These are phyloP conservation scores for Kokia cookei DNA, from an alignment of 441 rosid species.

Conservation along the genomic window DNA sequence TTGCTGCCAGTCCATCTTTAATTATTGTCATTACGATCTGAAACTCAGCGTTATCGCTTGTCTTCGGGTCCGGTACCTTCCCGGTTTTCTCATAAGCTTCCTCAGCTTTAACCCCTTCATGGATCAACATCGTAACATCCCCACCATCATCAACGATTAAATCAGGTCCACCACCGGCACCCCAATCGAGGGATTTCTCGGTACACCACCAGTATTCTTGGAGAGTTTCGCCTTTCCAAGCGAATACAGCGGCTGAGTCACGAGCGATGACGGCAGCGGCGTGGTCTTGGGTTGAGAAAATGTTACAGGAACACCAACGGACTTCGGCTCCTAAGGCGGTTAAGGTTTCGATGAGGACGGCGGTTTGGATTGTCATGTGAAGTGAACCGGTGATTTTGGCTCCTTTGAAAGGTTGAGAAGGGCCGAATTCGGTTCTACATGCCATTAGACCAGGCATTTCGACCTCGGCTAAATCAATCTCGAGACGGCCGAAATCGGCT, in stretches of 20 bases:
- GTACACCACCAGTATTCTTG: conserved; percentile 99
- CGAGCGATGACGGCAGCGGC: conserved; percentile 92
- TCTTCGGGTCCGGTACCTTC: conserved; percentile 55
- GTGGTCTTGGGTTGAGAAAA: conserved; percentile 91
- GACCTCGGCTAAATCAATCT: conserved; percentile 77
- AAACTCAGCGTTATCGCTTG: conserved; percentile 83
- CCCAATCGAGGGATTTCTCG: conserved; percentile 90
- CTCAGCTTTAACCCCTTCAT: conserved; percentile 91
- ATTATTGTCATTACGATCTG: conserved; percentile 76
- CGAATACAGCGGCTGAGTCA: conserved; percentile 83
- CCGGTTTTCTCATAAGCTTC: conserved; percentile 71
- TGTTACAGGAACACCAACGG: conserved; percentile 95
- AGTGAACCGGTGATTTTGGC: conserved; percentile 87
- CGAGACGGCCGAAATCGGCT: conserved; percentile 92
- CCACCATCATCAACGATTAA: conserved; percentile 93
- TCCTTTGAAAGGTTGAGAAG: conserved; percentile 80
- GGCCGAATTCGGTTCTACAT: conserved; percentile 75
- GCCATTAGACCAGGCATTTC: conserved; percentile 90
- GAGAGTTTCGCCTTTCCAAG: conserved; percentile 94
- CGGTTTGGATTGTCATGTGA: conserved; percentile 96
- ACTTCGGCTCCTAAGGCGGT: conserved; percentile 85
- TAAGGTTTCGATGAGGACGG: conserved; percentile 80
- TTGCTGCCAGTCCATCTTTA: conserved; percentile 62
- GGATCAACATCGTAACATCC: conserved; percentile 82
- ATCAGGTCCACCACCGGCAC: conserved; percentile 83